A percentile compares a stretch with the other conserved stretches of the same genome.
Conservation (phyloP, 306 rosid genomes). For the Trifolium fragiferum region DNA sequence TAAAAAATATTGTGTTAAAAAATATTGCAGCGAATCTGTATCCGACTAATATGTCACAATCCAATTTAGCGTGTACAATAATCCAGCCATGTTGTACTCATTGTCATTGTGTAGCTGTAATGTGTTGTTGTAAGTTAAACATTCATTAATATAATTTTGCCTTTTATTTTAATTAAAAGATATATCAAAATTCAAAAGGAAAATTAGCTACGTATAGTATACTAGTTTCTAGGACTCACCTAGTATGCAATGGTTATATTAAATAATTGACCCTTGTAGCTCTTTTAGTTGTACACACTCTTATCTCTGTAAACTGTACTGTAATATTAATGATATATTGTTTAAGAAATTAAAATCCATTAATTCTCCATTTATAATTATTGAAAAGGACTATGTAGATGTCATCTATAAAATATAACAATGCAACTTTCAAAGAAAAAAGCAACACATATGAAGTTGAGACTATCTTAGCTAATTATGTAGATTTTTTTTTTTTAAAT, state of each 20-base stretch:
- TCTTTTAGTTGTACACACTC: background rate
- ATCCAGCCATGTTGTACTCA: no score
- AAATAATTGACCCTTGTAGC: background rate
- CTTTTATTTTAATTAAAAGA: background rate
- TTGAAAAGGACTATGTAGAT: constrained; percentile 57
- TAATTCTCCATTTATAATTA: constrained; percentile 1
- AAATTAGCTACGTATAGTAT: background rate
- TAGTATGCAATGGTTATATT: background rate
- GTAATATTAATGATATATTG: background rate
- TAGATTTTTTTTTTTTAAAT: no score
- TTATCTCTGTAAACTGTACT: background rate
- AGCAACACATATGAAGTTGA: constrained; percentile 54
- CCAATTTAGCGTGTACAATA: no score
- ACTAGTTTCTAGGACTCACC: background rate
- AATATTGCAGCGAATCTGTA: no score
- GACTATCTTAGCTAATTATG: no score
- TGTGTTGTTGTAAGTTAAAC: background rate
- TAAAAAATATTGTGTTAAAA: no score
- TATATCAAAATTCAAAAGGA: no score
- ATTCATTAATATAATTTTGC: no score
- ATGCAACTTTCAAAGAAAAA: constrained; percentile 56
- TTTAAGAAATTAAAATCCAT: constrained; percentile 32
- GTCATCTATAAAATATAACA: constrained; percentile 48
- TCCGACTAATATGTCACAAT: no score
- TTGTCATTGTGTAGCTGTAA: background rate